Conservation (phyloP, 2,329 filamentous ascomycete species). For the Cercospora nicotianae region DNA sequence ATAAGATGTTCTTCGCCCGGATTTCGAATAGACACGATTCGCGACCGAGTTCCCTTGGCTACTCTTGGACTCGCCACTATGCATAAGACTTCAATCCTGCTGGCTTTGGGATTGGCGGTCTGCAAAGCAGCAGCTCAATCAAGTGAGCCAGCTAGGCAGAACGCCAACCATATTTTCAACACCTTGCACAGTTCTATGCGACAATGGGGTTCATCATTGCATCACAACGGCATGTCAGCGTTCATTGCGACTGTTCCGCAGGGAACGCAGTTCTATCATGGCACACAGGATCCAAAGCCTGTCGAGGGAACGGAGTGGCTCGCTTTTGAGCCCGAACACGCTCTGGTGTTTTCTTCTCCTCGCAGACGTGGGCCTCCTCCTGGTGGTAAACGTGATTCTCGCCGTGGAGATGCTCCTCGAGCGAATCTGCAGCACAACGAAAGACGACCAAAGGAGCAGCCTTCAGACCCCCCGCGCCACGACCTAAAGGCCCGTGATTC, state of each 20-base stretch:
- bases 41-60: not conserved
- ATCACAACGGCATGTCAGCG: constrained; percentile 75
- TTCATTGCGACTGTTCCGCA: constrained; percentile 65
- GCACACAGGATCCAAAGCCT: constrained; percentile 48
- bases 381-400: not conserved
- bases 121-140: not conserved
- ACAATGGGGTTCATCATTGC: constrained; percentile 70
- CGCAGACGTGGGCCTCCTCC: constrained; percentile 19
- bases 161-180: constrained; percentile 62
- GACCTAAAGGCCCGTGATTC: constrained; percentile 15
- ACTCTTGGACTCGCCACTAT: not conserved
- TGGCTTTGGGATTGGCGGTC: not conserved
- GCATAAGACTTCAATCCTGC: not conserved
- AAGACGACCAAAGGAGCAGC: constrained; percentile 17
- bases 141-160: constrained; percentile 2
- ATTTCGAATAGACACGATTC: not conserved
- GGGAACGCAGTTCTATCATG: constrained; percentile 69
- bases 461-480: constrained; percentile 7
- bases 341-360: constrained; percentile 60
- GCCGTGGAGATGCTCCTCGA: constrained; percentile 12
- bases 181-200: constrained; percentile 69
- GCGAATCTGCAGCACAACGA: constrained; percentile 2
- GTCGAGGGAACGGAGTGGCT: constrained; percentile 66
- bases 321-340: constrained; percentile 75
- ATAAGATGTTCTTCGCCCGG: not conserved